Conservation (phyloP, 23 red algal genomes). For the Gracilaria domingensis region DNA sequence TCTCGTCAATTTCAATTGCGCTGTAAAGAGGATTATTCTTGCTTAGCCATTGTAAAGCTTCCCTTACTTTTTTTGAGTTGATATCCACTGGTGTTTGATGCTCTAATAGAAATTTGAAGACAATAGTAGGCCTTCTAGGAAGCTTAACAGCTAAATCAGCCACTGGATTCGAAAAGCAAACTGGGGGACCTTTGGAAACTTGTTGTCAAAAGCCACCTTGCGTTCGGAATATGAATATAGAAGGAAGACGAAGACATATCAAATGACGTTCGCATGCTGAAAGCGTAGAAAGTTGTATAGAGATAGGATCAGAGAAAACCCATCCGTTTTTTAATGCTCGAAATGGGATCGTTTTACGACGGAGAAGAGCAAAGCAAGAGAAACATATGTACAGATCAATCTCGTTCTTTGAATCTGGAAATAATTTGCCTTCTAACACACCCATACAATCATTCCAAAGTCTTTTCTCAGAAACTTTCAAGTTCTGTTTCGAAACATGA, state of each 20-base stretch:
- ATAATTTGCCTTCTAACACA: too few relatives aligned
- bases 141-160: background rate
- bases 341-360: too few relatives aligned
- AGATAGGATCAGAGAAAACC: too few relatives aligned
- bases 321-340: too few relatives aligned
- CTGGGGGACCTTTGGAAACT: background rate
- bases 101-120: background rate
- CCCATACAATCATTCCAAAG: too few relatives aligned
- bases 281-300: too few relatives aligned
- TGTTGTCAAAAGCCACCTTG: background rate
- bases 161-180: background rate
- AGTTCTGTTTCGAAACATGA: too few relatives aligned
- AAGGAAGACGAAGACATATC: background rate
- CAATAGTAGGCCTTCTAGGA: background rate
- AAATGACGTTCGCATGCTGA: background rate
- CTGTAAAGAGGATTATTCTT: background rate
- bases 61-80: background rate
- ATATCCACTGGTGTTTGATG: background rate
- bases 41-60: background rate
- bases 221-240: background rate
- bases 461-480: too few relatives aligned
- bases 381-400: too few relatives aligned
- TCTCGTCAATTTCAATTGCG: background rate
- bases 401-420: too few relatives aligned
- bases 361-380: too few relatives aligned